Evolutionary conservation across 805 yeast genomes (phyloP), one percentile per base, ranked within the genome.

Genomic region (Nakazawaea laoshanensis): DNA sequence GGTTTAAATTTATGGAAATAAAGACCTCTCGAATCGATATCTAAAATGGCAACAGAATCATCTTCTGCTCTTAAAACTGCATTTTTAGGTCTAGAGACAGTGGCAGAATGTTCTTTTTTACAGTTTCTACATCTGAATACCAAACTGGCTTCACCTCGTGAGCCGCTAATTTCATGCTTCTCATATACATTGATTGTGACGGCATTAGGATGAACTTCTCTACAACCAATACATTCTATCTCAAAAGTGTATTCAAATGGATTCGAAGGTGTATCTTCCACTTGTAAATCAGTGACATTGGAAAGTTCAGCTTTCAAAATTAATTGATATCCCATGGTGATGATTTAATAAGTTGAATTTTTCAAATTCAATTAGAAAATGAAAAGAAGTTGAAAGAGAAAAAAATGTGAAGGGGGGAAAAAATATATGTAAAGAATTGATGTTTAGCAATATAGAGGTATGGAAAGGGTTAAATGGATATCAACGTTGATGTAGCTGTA

Each of bases 1-100:
- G 94, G 83, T 12, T 73, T 53, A 43, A 86, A 87, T 36, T 73
- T 73, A 7, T 63, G 59, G 20, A 87, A 59, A 32, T 84, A 94
- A 26, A 85, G 54, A 3, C 98, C 98, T 45, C 98, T 74, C 30
- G 87, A 70, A 48, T 92, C 97, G 35, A 92, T 72, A 26, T 74
- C 74, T 19, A 87, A 60, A 19, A 88, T 48, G 2, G 61, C 67
- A 27, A 62, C 50, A 42, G 66, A 61, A 4, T 65, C 69, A 24
- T 57, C 64, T 9, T 69, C 80, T 2, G 41, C 41, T 1, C 58
- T 53, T 41, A 63, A 61, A 7, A 55, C 56, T 45, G 31, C 44
- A 38, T 15, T 46, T 55, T 24, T 45, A 49, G 9, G 28, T 19
- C 13, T 20, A 5, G 19, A 6, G 13, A 30, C 27, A 3, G 15